Conservation (phyloP, 768 basidiomycete species). For the Boletus bicolor region DNA sequence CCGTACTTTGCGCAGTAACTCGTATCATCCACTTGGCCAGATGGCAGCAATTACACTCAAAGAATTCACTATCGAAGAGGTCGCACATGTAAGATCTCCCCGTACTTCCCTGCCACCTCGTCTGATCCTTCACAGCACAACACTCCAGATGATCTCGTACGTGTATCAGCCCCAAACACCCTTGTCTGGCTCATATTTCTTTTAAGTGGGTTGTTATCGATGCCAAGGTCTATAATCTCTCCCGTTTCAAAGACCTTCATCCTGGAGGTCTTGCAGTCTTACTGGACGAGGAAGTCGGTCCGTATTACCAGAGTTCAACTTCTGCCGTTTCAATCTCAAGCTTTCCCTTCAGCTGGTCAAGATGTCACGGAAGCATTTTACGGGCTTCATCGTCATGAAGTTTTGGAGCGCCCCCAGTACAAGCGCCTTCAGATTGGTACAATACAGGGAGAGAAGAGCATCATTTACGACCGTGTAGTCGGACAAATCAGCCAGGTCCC, state of each 20-base stretch:
- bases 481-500: conserved; percentile 75
- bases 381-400: conserved; percentile 82
- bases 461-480: conserved; percentile 44
- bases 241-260: conserved; percentile 76
- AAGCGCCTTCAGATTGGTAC: conserved; percentile 71
- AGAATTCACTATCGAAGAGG: conserved; percentile 55
- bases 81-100: conserved; percentile 42
- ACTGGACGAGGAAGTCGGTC: conserved; percentile 74
- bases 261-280: conserved; percentile 81
- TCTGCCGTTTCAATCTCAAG: background rate
- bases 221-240: conserved; percentile 78
- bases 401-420: conserved; percentile 74
- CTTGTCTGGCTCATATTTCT: background rate
- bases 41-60: conserved; percentile 38
- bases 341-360: conserved; percentile 56
- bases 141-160: conserved; percentile 69
- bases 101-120: background rate
- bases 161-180: conserved; percentile 15
- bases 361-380: conserved; percentile 89
- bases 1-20: background rate
- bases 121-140: conserved; percentile 53
- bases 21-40: background rate
- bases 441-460: conserved; percentile 58
- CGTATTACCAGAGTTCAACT: conserved; percentile 20
- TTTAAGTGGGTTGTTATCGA: conserved; percentile 80